Evolutionary conservation across 305 asterid species (phyloP).

Genomic region (Withania somnifera): DNA sequence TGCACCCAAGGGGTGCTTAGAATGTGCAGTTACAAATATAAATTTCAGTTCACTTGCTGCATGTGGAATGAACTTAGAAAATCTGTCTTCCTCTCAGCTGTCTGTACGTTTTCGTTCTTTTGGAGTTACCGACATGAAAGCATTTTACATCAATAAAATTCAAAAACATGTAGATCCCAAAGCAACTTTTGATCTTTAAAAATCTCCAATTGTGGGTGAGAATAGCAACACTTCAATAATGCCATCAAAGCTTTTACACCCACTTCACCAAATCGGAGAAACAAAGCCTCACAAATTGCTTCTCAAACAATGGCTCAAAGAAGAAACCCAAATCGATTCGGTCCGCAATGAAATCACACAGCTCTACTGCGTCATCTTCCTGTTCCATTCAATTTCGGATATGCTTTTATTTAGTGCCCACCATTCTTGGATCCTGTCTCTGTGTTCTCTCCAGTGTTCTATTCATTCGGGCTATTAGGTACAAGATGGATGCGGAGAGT

Average conservation of each 20-base stretch:
- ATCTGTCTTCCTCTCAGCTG: too few species aligned
- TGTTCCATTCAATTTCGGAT: slow-evolving; percentile 63
- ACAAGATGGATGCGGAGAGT: slow-evolving; percentile 48
- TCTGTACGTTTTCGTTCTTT: too few species aligned
- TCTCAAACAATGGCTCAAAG: slow-evolving; percentile 81
- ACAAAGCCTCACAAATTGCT: slow-evolving; percentile 79
- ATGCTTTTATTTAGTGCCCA: slow-evolving; percentile 47
- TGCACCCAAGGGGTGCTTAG: too few species aligned
- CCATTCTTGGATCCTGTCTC: slow-evolving; percentile 64
- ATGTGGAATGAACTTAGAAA: too few species aligned
- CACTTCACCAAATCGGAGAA: slow-evolving; percentile 67
- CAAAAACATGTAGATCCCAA: too few species aligned
- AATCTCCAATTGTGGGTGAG: too few species aligned
- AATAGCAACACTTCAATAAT: slow-evolving; percentile 23
- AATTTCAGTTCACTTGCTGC: too few species aligned
- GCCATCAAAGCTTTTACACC: slow-evolving; percentile 49
- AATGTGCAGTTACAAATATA: too few species aligned
- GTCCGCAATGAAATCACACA: slow-evolving; percentile 52
- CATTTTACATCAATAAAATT: too few species aligned
- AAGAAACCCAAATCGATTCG: slow-evolving; percentile 56
- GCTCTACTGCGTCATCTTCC: slow-evolving; percentile 57
- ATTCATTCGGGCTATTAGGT: slow-evolving; percentile 75
- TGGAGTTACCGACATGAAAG: too few species aligned
- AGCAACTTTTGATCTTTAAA: too few species aligned
- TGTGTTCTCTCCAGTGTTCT: slow-evolving; percentile 52